These are phyloP conservation scores for Rostrohypoxylon terebratum DNA, from an alignment of 495 filamentous ascomycete species.

Conservation along the genomic window DNA sequence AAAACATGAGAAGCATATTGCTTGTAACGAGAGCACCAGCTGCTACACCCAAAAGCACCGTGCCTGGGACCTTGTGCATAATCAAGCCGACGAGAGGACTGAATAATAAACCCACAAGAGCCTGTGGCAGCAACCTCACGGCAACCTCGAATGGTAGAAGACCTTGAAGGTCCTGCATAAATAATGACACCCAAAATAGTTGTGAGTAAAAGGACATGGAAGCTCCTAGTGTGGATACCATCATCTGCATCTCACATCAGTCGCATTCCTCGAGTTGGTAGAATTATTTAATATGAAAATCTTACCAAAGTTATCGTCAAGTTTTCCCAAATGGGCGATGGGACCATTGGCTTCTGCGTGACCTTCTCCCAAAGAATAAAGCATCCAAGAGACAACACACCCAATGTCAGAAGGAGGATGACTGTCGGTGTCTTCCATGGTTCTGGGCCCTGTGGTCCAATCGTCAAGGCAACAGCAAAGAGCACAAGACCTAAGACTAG, in stretches of 20 bases:
- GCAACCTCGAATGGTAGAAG: conserved; percentile 51
- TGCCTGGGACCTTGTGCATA: conserved; percentile 51
- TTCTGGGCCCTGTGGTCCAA: conserved; percentile 53
- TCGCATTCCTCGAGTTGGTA: not conserved
- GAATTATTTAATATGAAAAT: not conserved
- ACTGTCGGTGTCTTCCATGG: conserved; percentile 71
- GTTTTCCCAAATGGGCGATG: conserved; percentile 51
- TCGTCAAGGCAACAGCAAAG: conserved; percentile 51
- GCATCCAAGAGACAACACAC: conserved; percentile 60
- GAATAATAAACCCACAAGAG: conserved; percentile 50
- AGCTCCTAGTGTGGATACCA: conserved; percentile 48
- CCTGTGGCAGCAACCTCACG: conserved; percentile 51
- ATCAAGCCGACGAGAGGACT: conserved; percentile 52
- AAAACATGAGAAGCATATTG: conserved; percentile 51
- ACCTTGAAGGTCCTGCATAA: conserved; percentile 53
- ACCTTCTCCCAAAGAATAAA: conserved; percentile 68
- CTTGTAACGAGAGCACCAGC: conserved; percentile 45
- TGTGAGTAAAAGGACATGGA: conserved; percentile 57
- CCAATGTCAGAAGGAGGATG: conserved; percentile 65
- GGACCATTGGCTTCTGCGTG: conserved; percentile 49
- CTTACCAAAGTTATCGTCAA: conserved; percentile 50
- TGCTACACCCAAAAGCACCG: conserved; percentile 46
- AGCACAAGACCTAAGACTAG: conserved; percentile 51
- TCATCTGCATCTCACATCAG: conserved; percentile 35
- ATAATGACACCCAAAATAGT: conserved; percentile 55